A percentile compares a stretch with the other conserved stretches of the same genome.
Evolutionary conservation across 352 stramenopile species (phyloP).

Genomic region (Phytophthora kernoviae): DNA sequence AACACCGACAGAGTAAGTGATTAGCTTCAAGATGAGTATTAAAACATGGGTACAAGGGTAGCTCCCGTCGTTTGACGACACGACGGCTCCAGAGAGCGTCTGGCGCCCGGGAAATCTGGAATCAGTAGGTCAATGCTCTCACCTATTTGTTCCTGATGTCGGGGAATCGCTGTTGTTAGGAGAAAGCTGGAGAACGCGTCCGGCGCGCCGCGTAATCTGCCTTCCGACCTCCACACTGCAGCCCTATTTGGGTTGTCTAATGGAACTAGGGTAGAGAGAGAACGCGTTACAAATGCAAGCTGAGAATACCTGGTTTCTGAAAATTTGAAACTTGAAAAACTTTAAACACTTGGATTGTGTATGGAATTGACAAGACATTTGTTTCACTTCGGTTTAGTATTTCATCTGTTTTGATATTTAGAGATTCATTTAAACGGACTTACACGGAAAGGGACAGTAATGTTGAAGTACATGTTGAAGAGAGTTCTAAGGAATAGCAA

Average conservation of each 20-base stretch:
- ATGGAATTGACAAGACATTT: too few relatives aligned
- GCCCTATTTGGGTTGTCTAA: constrained; percentile 37
- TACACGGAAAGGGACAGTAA: too few relatives aligned
- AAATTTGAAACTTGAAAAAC: neutral
- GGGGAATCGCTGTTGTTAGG: neutral
- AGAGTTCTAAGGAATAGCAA: too few relatives aligned
- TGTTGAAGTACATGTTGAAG: too few relatives aligned
- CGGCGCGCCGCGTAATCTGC: constrained; percentile 18
- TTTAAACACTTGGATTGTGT: neutral
- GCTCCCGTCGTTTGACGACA: constrained; percentile 3
- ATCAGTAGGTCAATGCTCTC: neutral
- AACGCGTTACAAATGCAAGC: neutral
- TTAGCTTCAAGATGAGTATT: neutral
- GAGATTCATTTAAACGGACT: too few relatives aligned
- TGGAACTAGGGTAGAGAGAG: constrained; percentile 31
- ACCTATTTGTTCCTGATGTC: constrained; percentile 13
- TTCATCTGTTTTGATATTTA: too few relatives aligned
- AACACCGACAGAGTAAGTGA: neutral
- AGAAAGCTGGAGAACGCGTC: constrained; percentile 9
- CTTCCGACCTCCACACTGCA: constrained; percentile 3
- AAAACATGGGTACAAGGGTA: neutral
- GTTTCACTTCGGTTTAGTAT: too few relatives aligned
- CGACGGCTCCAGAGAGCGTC: neutral
- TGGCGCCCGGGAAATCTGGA: constrained; percentile 1
- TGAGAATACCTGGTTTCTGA: neutral